Evolutionary conservation across 1,139 yeast genomes (phyloP).

Genomic region (Pneumocystis carinii): DNA sequence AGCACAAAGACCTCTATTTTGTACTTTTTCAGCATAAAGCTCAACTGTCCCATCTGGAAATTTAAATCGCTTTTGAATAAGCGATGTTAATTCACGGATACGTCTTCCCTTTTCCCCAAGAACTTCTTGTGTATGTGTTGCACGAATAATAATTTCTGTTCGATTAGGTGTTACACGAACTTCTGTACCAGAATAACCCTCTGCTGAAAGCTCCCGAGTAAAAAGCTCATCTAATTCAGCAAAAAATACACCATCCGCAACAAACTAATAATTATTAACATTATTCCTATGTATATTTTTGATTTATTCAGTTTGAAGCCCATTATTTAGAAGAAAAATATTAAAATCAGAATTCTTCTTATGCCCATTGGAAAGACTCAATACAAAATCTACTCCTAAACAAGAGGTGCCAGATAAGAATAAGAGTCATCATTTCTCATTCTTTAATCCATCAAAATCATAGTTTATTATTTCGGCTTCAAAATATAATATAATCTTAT

Average conservation of each 20-base stretch:
- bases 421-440: slow-evolving; percentile 1
- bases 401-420: slow-evolving; percentile 10
- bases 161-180: slow-evolving; percentile 97
- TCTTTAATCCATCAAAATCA: not conserved
- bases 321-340: not conserved
- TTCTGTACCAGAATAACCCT: slow-evolving; percentile 99
- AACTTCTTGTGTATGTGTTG: slow-evolving; percentile 97
- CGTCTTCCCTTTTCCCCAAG: slow-evolving; percentile 99
- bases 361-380: not conserved
- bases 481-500: not conserved
- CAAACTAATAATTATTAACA: slow-evolving; percentile 37
- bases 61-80: slow-evolving; percentile 98
- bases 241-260: slow-evolving; percentile 99
- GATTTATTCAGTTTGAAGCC: not conserved
- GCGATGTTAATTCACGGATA: slow-evolving; percentile 95
- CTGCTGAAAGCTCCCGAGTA: slow-evolving; percentile 99
- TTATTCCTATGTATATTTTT: not conserved
- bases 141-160: slow-evolving; percentile 97
- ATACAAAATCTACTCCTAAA: slow-evolving; percentile 1
- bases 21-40: slow-evolving; percentile 97
- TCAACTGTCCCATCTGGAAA: slow-evolving; percentile 87
- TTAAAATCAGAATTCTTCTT: not conserved
- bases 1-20: slow-evolving; percentile 98
- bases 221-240: slow-evolving; percentile 99
- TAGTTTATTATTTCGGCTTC: not conserved